These are phyloP conservation scores for Alternaria burnsii DNA, from an alignment of 2,329 filamentous ascomycete genomes.

Conservation along the genomic window DNA sequence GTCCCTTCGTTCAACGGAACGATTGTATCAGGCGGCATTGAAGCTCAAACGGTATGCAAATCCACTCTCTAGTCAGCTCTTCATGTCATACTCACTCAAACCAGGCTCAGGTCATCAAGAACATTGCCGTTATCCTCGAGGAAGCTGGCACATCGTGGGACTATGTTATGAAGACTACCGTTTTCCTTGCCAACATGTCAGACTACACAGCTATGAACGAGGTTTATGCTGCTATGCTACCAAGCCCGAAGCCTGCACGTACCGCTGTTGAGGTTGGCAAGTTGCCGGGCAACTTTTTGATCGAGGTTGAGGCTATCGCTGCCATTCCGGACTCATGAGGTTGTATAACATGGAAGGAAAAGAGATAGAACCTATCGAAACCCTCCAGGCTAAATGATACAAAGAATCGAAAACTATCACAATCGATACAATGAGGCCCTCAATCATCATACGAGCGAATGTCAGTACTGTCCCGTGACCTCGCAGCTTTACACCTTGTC, in stretches of 20 bases:
- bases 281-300: slow-evolving; percentile 40
- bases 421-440: neutral
- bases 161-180: slow-evolving; percentile 46
- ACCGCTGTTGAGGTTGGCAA: slow-evolving; percentile 45
- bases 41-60: slow-evolving; percentile 34
- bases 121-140: slow-evolving; percentile 40
- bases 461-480: neutral
- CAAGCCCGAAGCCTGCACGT: slow-evolving; percentile 40
- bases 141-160: slow-evolving; percentile 46
- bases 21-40: slow-evolving; percentile 37
- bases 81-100: neutral
- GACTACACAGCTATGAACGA: slow-evolving; percentile 47
- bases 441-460: neutral
- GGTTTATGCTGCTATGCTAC: slow-evolving; percentile 43
- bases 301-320: slow-evolving; percentile 46
- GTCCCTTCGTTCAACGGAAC: slow-evolving; percentile 40
- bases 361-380: neutral
- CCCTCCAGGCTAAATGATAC: too few species aligned
- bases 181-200: slow-evolving; percentile 44
- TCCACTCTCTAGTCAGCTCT: accelerated
- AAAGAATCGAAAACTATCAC: neutral
- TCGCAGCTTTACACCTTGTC: accelerated
- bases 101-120: slow-evolving; percentile 47
- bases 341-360: too few species aligned
- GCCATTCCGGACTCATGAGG: slow-evolving; percentile 36